These are phyloP conservation scores for Blastobotrys raffinosifermentans DNA, from an alignment of 1,139 yeast species.

Conservation along the genomic window DNA sequence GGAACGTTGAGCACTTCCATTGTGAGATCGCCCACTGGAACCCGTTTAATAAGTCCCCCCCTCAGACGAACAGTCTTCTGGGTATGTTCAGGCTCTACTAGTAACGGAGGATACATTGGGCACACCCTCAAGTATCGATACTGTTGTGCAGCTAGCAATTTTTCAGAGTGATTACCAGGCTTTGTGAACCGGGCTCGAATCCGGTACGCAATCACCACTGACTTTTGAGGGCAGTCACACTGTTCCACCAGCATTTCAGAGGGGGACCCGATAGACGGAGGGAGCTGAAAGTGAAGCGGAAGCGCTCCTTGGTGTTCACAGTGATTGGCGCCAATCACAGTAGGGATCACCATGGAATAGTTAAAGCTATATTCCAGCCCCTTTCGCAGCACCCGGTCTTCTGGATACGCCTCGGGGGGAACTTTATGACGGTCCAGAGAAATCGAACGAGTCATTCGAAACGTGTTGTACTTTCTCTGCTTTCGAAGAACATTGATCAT, in stretches of 20 bases:
- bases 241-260: conserved; percentile 1
- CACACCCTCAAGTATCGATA: conserved; percentile 4
- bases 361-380: conserved; percentile 17
- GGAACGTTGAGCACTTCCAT: conserved; percentile 1
- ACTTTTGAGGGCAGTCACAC: conserved; percentile 12
- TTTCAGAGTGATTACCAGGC: conserved; percentile 5
- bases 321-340: conserved; percentile 6
- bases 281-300: conserved; percentile 12
- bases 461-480: conserved; percentile 1
- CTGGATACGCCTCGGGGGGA: conserved; percentile 16
- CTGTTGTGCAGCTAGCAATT: conserved; percentile 6
- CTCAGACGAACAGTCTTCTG: conserved; percentile 3
- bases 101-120: conserved; percentile 12
- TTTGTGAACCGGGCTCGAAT: conserved; percentile 17
- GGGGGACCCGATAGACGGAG: conserved; percentile 11
- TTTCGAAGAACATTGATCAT: conserved; percentile 6
- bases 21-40: conserved; percentile 3
- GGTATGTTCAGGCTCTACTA: conserved; percentile 6
- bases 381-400: conserved; percentile 12
- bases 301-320: conserved; percentile 3
- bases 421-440: conserved; percentile 16
- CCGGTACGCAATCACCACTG: conserved; percentile 15
- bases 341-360: conserved; percentile 19
- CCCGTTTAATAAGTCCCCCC: conserved; percentile 8
- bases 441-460: conserved; percentile 4